These are phyloP conservation scores for Talaromyces sp. DNA, from an alignment of 2,329 filamentous ascomycete species.

Conservation along the genomic window DNA sequence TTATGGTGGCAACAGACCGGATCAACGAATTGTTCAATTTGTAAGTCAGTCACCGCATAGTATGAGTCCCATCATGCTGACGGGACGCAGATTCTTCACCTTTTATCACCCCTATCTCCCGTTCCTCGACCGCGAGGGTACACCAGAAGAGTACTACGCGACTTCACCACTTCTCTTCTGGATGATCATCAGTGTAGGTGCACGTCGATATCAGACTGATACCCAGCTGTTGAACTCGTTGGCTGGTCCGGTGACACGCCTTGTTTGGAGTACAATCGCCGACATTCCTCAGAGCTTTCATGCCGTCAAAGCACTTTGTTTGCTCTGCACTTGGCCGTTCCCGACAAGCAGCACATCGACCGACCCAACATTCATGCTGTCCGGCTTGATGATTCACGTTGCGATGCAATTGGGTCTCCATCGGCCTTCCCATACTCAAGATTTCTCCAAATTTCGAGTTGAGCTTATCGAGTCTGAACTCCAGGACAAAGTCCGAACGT, in stretches of 20 bases:
- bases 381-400: conserved; percentile 64
- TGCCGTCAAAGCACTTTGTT: conserved; percentile 60
- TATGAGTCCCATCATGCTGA: conserved; percentile 14
- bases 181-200: conserved; percentile 61
- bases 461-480: conserved; percentile 60
- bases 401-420: conserved; percentile 66
- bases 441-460: conserved; percentile 50
- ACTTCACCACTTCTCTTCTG: conserved; percentile 64
- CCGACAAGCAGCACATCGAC: conserved; percentile 61
- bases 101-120: conserved; percentile 63
- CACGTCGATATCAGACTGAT: conserved; percentile 56
- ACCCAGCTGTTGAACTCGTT: conserved; percentile 52
- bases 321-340: conserved; percentile 63
- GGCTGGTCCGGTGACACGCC: conserved; percentile 51
- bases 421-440: conserved; percentile 60
- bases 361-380: conserved; percentile 63
- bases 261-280: conserved; percentile 60
- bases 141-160: conserved; percentile 56
- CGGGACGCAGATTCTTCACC: conserved; percentile 55
- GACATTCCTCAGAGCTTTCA: conserved; percentile 62
- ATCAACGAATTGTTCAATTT: conserved; percentile 45
- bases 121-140: conserved; percentile 54
- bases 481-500: conserved; percentile 61
- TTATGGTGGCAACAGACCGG: conserved; percentile 42
- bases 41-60: conserved; percentile 28